Base-by-base conservation (phyloP, 2,329 filamentous ascomycete species). In the Davidsoniella eucalypti region DNA sequence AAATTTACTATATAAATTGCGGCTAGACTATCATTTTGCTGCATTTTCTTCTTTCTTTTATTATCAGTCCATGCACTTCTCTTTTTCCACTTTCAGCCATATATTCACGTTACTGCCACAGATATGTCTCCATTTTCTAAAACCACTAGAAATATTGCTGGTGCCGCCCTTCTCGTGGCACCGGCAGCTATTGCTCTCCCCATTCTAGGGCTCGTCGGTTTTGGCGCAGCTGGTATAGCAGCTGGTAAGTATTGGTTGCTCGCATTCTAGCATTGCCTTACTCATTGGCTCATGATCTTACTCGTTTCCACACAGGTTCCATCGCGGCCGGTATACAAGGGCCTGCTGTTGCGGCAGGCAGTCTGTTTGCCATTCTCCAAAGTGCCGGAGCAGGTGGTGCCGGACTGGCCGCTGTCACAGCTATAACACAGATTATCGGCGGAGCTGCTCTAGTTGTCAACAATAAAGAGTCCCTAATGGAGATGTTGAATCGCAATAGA, bases 321-420 rank as follows among this genome's bases (percentile, higher is more conserved):
- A 5, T 49, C 10, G 50, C 50, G 5, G 45, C 50, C 17, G n/a
- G 8, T 8, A 9, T 42, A 7, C 47, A 50, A 38, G 26, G 8
- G 7, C 40, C 51, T 10, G 10, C 17, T 7, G 48, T 48, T 23
- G 26, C 26, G 18, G 14, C 42, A 5, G 43, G 47, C 9, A 46
- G 51, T 26, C 10, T 33, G 16, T 53, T 46, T 47, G 41, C 51
- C 14, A 25, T 23, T 7, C 29, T 53, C 18, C 51, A 53, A 25
- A 53, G 51, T 29, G 51, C 51, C 8, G 47, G 23, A 8, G 48
- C 48, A 21, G 43, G 43, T 5, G 49, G 49, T 9, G 29, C 29
- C 29, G 29, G 29, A 33, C 12, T 33, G 2, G 12, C 8, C 10
- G 2, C 6, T 1, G 29, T 33, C 6, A 33, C 29, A 12, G 6